Evolutionary conservation across 176 grass and related monocot species (phyloP), one percentile per base, ranked within the genome.

Genomic region (Aegilops umbellulata): DNA sequence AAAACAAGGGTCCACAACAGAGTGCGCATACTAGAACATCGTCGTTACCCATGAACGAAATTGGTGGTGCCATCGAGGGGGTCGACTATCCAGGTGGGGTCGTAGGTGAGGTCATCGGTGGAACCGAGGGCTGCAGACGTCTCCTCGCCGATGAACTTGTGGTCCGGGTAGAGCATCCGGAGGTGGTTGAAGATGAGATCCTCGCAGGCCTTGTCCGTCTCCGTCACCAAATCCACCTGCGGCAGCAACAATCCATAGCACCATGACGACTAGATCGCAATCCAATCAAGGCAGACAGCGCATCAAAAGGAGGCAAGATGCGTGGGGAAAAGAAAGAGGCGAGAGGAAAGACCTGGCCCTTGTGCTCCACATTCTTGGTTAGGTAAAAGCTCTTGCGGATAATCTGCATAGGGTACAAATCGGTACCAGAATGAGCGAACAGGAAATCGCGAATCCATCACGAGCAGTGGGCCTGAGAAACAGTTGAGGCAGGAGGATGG

Each of bases 111-210:
- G 75, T 94, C 97, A 6, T 83, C 92, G 9, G 89, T 94, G 79
- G 82, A 78, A n/a, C 97, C 94, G 16, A 92, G 85, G 19, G 84
- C 88, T 31, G 97, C 88, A 57, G 97, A 94, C 61, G 92, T 94
- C 87, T 99, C 97, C 88, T 99, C 97, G 74, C 97, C 94, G 73
- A 99, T 99, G 58, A 99, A 96, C 87, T 96, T 96, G 76, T 99
- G 97, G 80, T 87, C 84, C 49, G 94, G 97, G 72, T 91, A 94
- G 55, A 92, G 85, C 91, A 91, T 90, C 67, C 91, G 91, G 47
- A 99, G 97, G 44, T 90, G 89, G 90, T 87, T 77, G 92, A 96
- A 96, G 86, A 99, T 91, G 65, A 99, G 88, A 22, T 99, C 92
- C 87, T 99, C 97, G 85, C 97, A 99, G 31, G 97, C 82, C 90